Evolutionary conservation across 495 filamentous ascomycete species (phyloP).

Genomic region (Hypoxylon rickii): DNA sequence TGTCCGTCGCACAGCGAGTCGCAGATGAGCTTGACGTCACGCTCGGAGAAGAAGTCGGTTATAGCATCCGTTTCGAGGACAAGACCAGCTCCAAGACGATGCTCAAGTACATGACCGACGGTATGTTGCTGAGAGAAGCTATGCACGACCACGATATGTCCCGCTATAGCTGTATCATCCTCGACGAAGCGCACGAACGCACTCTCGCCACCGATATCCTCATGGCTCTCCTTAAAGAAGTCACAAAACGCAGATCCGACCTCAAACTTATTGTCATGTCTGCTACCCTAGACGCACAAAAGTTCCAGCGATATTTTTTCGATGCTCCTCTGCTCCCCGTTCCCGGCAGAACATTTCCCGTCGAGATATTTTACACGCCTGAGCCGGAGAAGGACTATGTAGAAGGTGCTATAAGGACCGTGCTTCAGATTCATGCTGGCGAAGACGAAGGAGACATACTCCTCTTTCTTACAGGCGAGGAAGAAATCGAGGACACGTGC

Average conservation of each 20-base stretch:
- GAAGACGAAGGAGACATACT: constrained; percentile 95
- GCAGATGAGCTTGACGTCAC: constrained; percentile 94
- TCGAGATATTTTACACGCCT: constrained; percentile 98
- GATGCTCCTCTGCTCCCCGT: constrained; percentile 91
- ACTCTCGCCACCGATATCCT: constrained; percentile 94
- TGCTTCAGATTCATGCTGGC: constrained; percentile 91
- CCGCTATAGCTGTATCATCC: constrained; percentile 96
- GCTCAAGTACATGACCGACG: constrained; percentile 99
- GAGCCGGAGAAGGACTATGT: constrained; percentile 97
- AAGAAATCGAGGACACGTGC: constrained; percentile 97
- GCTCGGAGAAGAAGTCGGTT: constrained; percentile 94
- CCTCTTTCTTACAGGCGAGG: constrained; percentile 95
- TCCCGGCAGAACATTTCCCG: constrained; percentile 92
- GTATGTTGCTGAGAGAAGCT: constrained; percentile 96
- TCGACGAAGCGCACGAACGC: constrained; percentile 97
- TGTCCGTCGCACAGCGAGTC: constrained; percentile 99
- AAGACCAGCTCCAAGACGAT: constrained; percentile 88
- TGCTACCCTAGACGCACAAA: constrained; percentile 93
- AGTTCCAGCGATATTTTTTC: constrained; percentile 98
- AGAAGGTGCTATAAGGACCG: constrained; percentile 90
- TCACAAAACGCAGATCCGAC: constrained; percentile 76
- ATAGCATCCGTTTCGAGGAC: constrained; percentile 99
- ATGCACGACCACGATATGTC: constrained; percentile 94
- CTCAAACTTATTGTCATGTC: constrained; percentile 99
- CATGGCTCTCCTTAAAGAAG: constrained; percentile 92